Percentiles rank a stretch among this genome's conserved stretches.
These are phyloP conservation scores for Fragaria vesca DNA, from an alignment of 306 rosid genomes.

Conservation along the genomic window DNA sequence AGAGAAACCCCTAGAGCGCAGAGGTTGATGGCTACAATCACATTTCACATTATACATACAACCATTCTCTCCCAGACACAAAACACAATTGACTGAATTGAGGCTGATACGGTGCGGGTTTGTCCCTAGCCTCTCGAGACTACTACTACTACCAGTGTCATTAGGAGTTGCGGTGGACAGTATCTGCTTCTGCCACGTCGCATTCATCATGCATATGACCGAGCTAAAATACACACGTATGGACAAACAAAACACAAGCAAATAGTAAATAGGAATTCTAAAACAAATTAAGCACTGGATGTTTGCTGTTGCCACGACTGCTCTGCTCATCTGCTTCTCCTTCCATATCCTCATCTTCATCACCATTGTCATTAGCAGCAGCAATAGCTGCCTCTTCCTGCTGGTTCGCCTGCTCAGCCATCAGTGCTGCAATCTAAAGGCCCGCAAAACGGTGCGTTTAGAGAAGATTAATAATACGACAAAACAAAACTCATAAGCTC, in stretches of 20 bases:
- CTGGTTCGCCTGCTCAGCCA: neutral
- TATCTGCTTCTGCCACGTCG: neutral
- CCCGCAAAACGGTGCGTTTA: neutral
- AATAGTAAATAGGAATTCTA: neutral
- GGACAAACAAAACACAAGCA: neutral
- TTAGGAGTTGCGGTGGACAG: neutral
- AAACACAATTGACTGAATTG: neutral
- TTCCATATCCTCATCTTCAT: neutral
- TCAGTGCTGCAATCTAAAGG: neutral
- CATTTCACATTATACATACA: neutral
- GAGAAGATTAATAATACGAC: neutral
- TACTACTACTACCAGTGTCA: neutral
- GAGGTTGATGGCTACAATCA: no score
- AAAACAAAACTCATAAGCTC: neutral
- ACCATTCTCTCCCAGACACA: neutral
- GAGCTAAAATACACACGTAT: neutral
- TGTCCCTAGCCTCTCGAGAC: neutral
- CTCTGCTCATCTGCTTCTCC: constrained; percentile 1
- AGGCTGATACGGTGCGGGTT: neutral
- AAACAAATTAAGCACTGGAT: neutral
- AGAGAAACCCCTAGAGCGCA: neutral
- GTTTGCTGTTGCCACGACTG: neutral
- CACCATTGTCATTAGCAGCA: neutral
- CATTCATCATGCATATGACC: neutral
- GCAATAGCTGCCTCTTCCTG: neutral